A percentile compares a stretch with the other conserved stretches of the same genome.
Conservation (phyloP, 2,329 filamentous ascomycete genomes). For the Orbilia ellipsospora region DNA sequence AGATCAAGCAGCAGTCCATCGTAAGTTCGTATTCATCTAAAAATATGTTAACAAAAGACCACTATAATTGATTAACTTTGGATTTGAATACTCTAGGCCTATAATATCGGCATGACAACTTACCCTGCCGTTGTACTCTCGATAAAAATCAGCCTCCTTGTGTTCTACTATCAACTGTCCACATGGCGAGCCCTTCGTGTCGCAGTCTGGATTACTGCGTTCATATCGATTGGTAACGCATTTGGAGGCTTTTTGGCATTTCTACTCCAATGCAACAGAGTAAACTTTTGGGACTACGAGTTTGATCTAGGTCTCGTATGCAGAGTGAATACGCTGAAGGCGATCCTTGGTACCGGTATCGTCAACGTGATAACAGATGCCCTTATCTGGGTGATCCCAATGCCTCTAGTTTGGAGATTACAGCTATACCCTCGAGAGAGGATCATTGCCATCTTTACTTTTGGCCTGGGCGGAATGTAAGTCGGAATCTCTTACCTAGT, state of each 20-base stretch:
- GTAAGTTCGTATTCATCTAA: constrained; percentile 12
- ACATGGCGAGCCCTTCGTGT: constrained; percentile 28
- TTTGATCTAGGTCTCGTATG: constrained; percentile 28
- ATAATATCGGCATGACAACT: constrained; percentile 41
- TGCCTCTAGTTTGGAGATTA: constrained; percentile 43
- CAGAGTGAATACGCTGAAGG: constrained; percentile 29
- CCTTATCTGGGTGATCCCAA: constrained; percentile 43
- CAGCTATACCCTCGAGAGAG: constrained; percentile 39
- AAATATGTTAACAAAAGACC: background rate
- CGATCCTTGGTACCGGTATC: constrained; percentile 40
- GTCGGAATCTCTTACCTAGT: background rate
- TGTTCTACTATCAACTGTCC: constrained; percentile 44
- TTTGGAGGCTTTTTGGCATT: constrained; percentile 41
- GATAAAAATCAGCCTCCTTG: constrained; percentile 25
- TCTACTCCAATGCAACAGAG: constrained; percentile 26
- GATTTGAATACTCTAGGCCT: constrained; percentile 7
- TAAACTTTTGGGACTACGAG: constrained; percentile 38
- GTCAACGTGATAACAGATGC: constrained; percentile 44
- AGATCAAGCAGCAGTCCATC: constrained; percentile 42
- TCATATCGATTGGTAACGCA: constrained; percentile 29
- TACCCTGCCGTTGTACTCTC: constrained; percentile 31
- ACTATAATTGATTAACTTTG: background rate
- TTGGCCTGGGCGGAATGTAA: constrained; percentile 43
- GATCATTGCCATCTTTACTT: constrained; percentile 32
- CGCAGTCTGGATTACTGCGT: constrained; percentile 29